Conservation (phyloP, 257 asterid genomes). For the Penstemon eatonii region DNA sequence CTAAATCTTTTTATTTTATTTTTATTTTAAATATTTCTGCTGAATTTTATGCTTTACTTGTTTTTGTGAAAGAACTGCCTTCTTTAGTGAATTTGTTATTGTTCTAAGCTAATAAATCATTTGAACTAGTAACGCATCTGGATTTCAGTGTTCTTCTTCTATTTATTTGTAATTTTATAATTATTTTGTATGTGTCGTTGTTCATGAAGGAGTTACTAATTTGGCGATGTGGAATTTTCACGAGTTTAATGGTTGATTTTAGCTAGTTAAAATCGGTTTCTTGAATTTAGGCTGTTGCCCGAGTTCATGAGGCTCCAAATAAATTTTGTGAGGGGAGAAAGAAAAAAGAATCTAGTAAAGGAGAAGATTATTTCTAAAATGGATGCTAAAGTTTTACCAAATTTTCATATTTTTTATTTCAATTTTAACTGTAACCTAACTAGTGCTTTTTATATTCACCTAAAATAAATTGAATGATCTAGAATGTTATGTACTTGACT, state of each 20-base stretch:
- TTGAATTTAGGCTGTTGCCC: not conserved
- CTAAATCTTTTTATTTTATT: not conserved
- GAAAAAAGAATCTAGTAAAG: not conserved
- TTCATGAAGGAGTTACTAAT: not conserved
- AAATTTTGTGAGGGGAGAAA: not conserved
- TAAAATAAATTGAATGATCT: constrained; percentile 6
- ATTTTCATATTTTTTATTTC: constrained; percentile 4
- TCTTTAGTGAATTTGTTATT: too few relatives aligned
- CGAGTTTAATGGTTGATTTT: not conserved
- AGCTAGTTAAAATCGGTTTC: not conserved
- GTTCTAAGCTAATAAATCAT: too few relatives aligned
- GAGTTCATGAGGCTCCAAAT: not conserved
- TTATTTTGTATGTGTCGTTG: not conserved
- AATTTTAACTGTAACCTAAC: not conserved
- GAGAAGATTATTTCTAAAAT: not conserved
- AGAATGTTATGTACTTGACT: constrained; percentile 12
- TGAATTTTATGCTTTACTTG: constrained; percentile 6
- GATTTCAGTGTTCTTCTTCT: not conserved
- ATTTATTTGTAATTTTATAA: not conserved
- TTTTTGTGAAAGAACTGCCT: not conserved
- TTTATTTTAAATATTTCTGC: not conserved
- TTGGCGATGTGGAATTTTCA: not conserved
- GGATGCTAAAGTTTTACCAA: not conserved
- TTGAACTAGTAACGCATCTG: too few relatives aligned
- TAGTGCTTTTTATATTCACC: not conserved